phyloP scores from a whole-genome alignment of 108 stramenopile species.

The Parmales sp. region DNA sequence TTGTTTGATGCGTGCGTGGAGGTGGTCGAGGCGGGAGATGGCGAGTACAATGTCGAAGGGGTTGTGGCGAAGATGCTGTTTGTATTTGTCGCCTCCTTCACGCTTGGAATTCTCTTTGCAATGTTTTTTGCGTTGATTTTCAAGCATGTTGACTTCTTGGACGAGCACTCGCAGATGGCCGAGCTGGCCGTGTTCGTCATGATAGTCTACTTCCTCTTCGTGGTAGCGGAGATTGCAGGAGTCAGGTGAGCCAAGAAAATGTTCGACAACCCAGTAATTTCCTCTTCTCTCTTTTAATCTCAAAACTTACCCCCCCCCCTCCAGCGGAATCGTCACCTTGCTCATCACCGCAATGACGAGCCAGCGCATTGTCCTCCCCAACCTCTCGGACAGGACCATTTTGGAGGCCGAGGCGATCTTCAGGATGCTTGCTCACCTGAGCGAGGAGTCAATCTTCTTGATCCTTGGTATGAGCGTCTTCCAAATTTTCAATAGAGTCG shows the following conservation, averaged over 20 bases:
- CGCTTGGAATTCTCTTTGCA: slow-evolving; percentile 47
- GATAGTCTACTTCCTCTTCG: slow-evolving; percentile 60
- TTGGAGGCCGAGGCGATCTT: slow-evolving; percentile 44
- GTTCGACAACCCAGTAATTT: too few species aligned
- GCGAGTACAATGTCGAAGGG: slow-evolving; percentile 20
- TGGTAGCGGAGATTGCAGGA: slow-evolving; percentile 54
- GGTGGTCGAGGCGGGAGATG: slow-evolving; percentile 39
- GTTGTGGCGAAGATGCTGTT: slow-evolving; percentile 34
- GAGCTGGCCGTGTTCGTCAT: slow-evolving; percentile 50
- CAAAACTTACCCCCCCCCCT: too few species aligned
- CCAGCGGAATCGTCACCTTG: slow-evolving; percentile 73
- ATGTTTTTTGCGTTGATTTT: slow-evolving; percentile 42
- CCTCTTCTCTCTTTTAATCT: too few species aligned
- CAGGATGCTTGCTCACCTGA: slow-evolving; percentile 47
- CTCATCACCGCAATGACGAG: slow-evolving; percentile 66
- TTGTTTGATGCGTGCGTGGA: slow-evolving; percentile 52
- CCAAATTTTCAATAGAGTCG: slow-evolving; percentile 18
- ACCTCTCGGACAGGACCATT: slow-evolving; percentile 40
- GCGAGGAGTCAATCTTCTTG: slow-evolving; percentile 71
- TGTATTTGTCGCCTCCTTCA: slow-evolving; percentile 43
- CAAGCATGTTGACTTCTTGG: slow-evolving; percentile 55
- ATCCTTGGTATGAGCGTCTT: slow-evolving; percentile 65
- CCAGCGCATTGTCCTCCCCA: slow-evolving; percentile 48
- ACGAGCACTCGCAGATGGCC: slow-evolving; percentile 28
- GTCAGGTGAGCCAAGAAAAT: slow-evolving; percentile 17